Conservation (phyloP, 1,284 basidiomycete species). For the Ustilago loliicola region DNA sequence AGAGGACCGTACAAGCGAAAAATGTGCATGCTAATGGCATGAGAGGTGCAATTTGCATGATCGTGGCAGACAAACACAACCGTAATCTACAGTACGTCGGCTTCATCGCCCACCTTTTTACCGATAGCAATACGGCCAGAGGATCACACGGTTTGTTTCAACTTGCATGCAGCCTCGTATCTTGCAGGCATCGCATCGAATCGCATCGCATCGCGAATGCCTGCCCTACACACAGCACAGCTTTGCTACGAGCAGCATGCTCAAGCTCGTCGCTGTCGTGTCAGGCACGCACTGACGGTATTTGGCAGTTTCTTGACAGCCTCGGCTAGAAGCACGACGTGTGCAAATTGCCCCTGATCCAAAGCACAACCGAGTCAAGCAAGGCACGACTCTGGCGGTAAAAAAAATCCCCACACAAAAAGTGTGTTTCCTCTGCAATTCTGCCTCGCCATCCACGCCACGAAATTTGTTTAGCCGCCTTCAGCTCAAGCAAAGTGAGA, state of each 20-base stretch:
- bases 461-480: constrained; percentile 1
- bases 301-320: constrained; percentile 27
- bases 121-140: too few relatives aligned
- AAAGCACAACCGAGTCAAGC: neutral
- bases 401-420: neutral
- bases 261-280: neutral
- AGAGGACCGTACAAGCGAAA: constrained; percentile 9
- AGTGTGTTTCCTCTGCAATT: neutral
- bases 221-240: too few relatives aligned
- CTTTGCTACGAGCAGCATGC: neutral
- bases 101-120: too few relatives aligned
- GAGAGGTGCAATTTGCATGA: constrained; percentile 1
- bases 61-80: neutral
- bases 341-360: constrained; percentile 10
- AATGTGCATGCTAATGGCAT: neutral
- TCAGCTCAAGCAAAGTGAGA: neutral
- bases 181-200: too few relatives aligned
- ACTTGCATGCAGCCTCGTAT: too few relatives aligned
- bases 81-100: too few relatives aligned
- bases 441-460: neutral
- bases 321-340: constrained; percentile 17
- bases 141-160: neutral
- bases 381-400: too few relatives aligned
- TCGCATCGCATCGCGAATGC: too few relatives aligned
- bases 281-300: neutral